Percentiles rank a stretch among this genome's conserved stretches.
These are phyloP conservation scores for Cytospora piceae DNA, from an alignment of 2,329 filamentous ascomycete species.

Conservation along the genomic window DNA sequence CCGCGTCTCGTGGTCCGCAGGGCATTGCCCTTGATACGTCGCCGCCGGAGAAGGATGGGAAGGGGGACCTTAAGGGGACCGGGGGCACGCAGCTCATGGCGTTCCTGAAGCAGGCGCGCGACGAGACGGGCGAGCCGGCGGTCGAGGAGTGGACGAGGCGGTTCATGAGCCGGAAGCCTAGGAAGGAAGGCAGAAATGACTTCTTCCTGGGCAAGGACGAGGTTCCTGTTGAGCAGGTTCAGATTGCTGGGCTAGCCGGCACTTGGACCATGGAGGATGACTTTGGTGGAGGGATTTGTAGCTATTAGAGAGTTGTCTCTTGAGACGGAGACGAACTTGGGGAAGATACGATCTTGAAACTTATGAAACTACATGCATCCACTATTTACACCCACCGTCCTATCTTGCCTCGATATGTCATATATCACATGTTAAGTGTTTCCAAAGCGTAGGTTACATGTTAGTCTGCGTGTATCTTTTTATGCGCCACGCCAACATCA, in stretches of 20 bases:
- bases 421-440: too few species aligned
- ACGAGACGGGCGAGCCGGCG: conserved; percentile 93
- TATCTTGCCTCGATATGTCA: too few species aligned
- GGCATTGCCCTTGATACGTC: conserved; percentile 38
- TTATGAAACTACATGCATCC: not conserved
- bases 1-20: conserved; percentile 23
- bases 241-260: conserved; percentile 72
- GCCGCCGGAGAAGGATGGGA: conserved; percentile 38
- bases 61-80: conserved; percentile 77
- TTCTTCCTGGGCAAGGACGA: conserved; percentile 62
- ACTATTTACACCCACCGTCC: not conserved
- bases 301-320: conserved; percentile 44
- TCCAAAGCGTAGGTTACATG: too few species aligned
- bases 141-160: conserved; percentile 67
- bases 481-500: too few species aligned
- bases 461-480: too few species aligned
- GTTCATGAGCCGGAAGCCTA: conserved; percentile 59
- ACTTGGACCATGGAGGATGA: conserved; percentile 88
- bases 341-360: not conserved
- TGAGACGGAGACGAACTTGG: not conserved
- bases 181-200: conserved; percentile 55
- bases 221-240: conserved; percentile 52
- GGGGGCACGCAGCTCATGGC: conserved; percentile 93
- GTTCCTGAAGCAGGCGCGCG: conserved; percentile 93
- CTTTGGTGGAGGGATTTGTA: conserved; percentile 68